A percentile compares a stretch with the other conserved stretches of the same genome.
These are phyloP conservation scores for Penicillium sclerotigenum DNA, from an alignment of 2,329 filamentous ascomycete species.

Conservation along the genomic window DNA sequence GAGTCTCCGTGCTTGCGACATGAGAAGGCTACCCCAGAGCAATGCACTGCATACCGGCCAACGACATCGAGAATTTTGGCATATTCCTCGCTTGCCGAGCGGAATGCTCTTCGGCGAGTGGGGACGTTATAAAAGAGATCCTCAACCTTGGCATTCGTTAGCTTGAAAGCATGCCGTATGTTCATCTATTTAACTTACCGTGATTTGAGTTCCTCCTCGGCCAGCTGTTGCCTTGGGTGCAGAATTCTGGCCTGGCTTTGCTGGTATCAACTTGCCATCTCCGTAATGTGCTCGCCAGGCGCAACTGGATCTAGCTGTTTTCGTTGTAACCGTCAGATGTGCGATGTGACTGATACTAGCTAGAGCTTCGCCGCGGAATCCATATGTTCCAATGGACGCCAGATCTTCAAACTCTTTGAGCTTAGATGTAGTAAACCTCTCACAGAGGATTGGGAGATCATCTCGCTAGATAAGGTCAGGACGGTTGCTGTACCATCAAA, in stretches of 20 bases:
- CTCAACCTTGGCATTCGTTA: conserved; percentile 57
- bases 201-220: conserved; percentile 87
- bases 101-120: conserved; percentile 80
- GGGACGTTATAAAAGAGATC: conserved; percentile 97
- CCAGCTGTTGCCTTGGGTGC: conserved; percentile 88
- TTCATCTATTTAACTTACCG: conserved; percentile 49
- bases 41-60: conserved; percentile 90
- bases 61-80: conserved; percentile 96
- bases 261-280: conserved; percentile 72
- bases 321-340: conserved; percentile 91
- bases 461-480: conserved; percentile 62
- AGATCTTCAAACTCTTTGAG: conserved; percentile 91
- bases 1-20: conserved; percentile 96
- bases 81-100: conserved; percentile 90
- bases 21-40: conserved; percentile 83
- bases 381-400: conserved; percentile 85
- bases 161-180: not conserved
- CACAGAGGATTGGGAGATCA: conserved; percentile 85
- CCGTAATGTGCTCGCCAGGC: conserved; percentile 90
- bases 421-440: conserved; percentile 96
- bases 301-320: conserved; percentile 79
- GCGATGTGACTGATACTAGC: conserved; percentile 99
- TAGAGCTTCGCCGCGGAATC: conserved; percentile 93
- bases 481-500: not conserved
- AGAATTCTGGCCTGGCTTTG: conserved; percentile 81